Percentiles rank a stretch among this genome's conserved stretches.
Conservation (phyloP, 352 stramenopile genomes). For the Pythium insidiosum region DNA sequence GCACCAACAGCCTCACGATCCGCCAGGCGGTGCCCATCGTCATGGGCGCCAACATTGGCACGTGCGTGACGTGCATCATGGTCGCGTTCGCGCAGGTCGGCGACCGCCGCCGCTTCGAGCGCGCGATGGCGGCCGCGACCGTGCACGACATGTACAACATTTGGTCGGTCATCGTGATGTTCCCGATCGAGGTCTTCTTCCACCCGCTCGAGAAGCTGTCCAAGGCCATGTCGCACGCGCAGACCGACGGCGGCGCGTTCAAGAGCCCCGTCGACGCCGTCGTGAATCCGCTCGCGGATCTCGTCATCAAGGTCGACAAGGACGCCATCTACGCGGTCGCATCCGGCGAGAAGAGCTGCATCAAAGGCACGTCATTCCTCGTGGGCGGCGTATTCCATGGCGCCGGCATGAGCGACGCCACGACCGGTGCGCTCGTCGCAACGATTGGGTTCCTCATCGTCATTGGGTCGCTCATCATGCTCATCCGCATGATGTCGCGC, state of each 20-base stretch:
- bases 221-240: slow-evolving; percentile 1
- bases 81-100: slow-evolving; percentile 75
- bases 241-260: not conserved
- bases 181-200: slow-evolving; percentile 27
- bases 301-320: slow-evolving; percentile 6
- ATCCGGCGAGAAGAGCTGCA: slow-evolving; percentile 1
- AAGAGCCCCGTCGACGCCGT: slow-evolving; percentile 15
- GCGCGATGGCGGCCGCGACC: slow-evolving; percentile 22
- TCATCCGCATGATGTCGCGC: slow-evolving; percentile 16
- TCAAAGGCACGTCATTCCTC: slow-evolving; percentile 8
- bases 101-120: slow-evolving; percentile 28
- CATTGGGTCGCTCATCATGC: slow-evolving; percentile 9
- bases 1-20: slow-evolving; percentile 32
- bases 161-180: no score
- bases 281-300: slow-evolving; percentile 4
- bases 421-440: slow-evolving; percentile 10
- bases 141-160: no score
- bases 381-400: slow-evolving; percentile 5
- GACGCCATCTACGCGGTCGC: not conserved
- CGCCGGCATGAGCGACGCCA: slow-evolving; percentile 3
- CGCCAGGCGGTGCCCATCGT: slow-evolving; percentile 65
- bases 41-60: no score
- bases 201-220: slow-evolving; percentile 22
- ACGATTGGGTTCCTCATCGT: slow-evolving; percentile 12
- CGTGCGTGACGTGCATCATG: no score